phyloP scores from a whole-genome alignment of 2,329 filamentous ascomycete species.

The Cercospora canescens region DNA sequence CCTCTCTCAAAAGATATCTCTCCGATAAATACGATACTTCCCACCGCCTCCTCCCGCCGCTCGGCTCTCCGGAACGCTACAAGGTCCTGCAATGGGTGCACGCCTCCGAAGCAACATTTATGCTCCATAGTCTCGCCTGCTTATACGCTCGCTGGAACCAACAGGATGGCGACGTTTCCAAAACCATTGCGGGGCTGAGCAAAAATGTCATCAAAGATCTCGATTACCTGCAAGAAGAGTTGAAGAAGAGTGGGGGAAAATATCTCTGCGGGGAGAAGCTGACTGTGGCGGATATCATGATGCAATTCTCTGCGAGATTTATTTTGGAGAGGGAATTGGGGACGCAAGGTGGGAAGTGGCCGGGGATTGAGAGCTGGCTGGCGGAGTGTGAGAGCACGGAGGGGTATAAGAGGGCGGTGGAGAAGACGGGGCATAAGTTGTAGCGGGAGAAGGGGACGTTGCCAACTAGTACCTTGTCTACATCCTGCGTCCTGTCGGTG shows the following conservation, averaged over 20 bases:
- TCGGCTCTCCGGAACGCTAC: constrained; percentile 37
- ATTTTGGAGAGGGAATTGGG: constrained; percentile 42
- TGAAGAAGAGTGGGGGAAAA: constrained; percentile 39
- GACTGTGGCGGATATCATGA: constrained; percentile 49
- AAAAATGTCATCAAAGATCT: constrained; percentile 49
- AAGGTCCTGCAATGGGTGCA: constrained; percentile 48
- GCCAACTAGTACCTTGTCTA: too few relatives aligned
- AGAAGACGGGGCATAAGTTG: constrained; percentile 42
- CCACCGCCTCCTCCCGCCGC: constrained; percentile 39
- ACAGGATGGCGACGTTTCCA: constrained; percentile 37
- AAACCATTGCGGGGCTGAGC: constrained; percentile 41
- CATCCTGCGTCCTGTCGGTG: too few relatives aligned
- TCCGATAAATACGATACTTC: constrained; percentile 48
- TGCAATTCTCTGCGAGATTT: constrained; percentile 43
- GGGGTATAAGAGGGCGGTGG: constrained; percentile 41
- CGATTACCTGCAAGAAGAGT: constrained; percentile 46
- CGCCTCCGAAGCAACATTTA: constrained; percentile 50
- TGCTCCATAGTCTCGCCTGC: constrained; percentile 47
- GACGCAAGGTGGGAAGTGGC: constrained; percentile 38
- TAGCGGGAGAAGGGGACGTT: background rate
- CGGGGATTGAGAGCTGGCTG: constrained; percentile 39
- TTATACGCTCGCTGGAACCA: constrained; percentile 48
- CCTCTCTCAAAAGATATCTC: constrained; percentile 41
- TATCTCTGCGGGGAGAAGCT: constrained; percentile 46
- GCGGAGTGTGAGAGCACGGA: constrained; percentile 38